Conservation (phyloP, 2,329 filamentous ascomycete species). For the Lecanicillium sp. region DNA sequence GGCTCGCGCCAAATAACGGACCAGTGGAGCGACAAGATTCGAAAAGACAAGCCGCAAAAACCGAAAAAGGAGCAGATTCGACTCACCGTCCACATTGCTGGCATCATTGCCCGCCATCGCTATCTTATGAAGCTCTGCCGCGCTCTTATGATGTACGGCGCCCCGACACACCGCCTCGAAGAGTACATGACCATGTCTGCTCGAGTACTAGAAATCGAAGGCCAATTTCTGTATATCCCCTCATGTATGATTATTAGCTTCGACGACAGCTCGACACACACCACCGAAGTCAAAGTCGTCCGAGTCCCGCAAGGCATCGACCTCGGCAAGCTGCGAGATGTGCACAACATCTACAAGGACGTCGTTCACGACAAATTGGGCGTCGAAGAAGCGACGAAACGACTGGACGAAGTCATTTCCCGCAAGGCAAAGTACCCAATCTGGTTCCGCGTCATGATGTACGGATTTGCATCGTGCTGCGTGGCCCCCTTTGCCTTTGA, state of each 20-base stretch:
- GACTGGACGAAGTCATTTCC: conserved; percentile 48
- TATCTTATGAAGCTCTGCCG: conserved; percentile 81
- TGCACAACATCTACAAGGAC: conserved; percentile 72
- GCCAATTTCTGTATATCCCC: conserved; percentile 83
- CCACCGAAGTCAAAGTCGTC: conserved; percentile 72
- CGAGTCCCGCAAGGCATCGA: conserved; percentile 62
- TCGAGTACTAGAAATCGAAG: conserved; percentile 80
- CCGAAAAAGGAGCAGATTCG: conserved; percentile 30
- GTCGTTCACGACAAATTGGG: conserved; percentile 72
- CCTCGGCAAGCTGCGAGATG: conserved; percentile 64
- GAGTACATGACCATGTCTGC: conserved; percentile 89
- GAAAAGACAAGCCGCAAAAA: conserved; percentile 25
- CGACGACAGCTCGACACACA: conserved; percentile 65
- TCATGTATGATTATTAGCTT: conserved; percentile 95
- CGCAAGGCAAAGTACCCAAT: conserved; percentile 38
- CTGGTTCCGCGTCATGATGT: conserved; percentile 56
- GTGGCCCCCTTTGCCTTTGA: conserved; percentile 78
- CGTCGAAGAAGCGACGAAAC: conserved; percentile 60
- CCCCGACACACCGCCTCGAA: conserved; percentile 84
- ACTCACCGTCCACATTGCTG: conserved; percentile 53
- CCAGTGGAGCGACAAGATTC: conserved; percentile 35
- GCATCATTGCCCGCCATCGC: conserved; percentile 69
- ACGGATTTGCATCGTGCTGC: conserved; percentile 66
- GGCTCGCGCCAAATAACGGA: conserved; percentile 37
- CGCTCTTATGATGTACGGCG: conserved; percentile 82